A percentile compares a stretch with the other conserved stretches of the same genome.
Conservation (phyloP, 345 rosid species). For the Syzygium grande region DNA sequence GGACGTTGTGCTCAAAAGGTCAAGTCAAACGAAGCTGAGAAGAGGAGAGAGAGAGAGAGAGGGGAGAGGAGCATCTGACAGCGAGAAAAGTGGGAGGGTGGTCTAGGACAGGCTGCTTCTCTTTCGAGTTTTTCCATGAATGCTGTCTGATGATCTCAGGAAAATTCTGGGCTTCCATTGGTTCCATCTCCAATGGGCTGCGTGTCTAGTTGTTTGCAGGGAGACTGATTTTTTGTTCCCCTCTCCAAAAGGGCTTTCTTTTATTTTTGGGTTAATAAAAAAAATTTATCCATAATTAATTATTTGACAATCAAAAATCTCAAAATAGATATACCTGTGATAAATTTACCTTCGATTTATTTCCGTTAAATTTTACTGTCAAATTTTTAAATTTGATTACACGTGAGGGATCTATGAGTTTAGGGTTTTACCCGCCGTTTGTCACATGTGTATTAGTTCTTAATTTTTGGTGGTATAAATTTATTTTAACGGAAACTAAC, state of each 20-base stretch:
- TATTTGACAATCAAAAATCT: no score
- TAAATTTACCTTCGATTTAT: fast-evolving
- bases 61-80: neutral
- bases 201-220: neutral
- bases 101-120: neutral
- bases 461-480: no score
- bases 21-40: neutral
- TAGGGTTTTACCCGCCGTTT: no score
- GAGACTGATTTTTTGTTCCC: neutral
- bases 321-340: no score
- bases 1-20: neutral
- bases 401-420: no score
- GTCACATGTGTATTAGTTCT: no score
- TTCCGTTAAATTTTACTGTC: no score
- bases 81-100: neutral
- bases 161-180: neutral
- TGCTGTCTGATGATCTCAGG: neutral
- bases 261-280: no score
- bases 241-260: neutral
- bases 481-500: no score
- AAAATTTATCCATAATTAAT: no score
- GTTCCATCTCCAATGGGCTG: neutral
- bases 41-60: neutral
- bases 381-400: no score
- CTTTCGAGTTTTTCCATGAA: neutral